These are phyloP conservation scores for Penicillium pancosmium DNA, from an alignment of 495 filamentous ascomycete species.

Conservation along the genomic window DNA sequence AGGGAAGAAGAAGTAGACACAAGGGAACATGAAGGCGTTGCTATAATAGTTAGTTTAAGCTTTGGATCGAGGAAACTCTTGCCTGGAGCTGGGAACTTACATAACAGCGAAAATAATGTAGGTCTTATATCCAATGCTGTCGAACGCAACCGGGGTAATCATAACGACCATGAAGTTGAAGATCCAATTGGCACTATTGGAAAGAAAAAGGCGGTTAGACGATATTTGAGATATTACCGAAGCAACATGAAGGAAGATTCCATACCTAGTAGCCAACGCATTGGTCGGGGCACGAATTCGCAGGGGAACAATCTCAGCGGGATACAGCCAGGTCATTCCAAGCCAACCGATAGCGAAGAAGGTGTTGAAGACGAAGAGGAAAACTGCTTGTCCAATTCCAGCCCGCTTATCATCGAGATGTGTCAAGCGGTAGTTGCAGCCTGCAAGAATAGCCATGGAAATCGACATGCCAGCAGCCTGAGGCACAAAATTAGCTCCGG, in stretches of 20 bases:
- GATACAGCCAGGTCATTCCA: constrained; percentile 72
- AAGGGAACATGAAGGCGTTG: constrained; percentile 31
- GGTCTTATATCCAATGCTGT: constrained; percentile 64
- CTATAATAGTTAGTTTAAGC: constrained; percentile 15
- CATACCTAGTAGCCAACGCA: constrained; percentile 21
- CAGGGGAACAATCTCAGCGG: constrained; percentile 60
- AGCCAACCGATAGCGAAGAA: constrained; percentile 75
- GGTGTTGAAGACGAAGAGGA: constrained; percentile 65
- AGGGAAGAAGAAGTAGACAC: constrained; percentile 67
- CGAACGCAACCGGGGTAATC: constrained; percentile 65
- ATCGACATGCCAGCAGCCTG: constrained; percentile 57
- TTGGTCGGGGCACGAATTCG: constrained; percentile 30
- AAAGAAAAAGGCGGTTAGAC: not conserved
- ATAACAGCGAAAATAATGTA: constrained; percentile 65
- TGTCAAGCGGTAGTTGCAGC: constrained; percentile 39
- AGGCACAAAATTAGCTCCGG: not conserved
- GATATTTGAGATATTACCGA: not conserved
- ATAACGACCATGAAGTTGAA: constrained; percentile 58
- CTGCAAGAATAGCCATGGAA: constrained; percentile 63
- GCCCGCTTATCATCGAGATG: constrained; percentile 35
- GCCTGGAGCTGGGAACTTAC: constrained; percentile 11
- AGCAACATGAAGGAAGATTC: too few species aligned
- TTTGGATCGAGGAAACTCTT: not conserved
- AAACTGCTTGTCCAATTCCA: constrained; percentile 47
- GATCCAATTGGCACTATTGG: constrained; percentile 25